phyloP scores from a whole-genome alignment of 139 green algal species.

The Chlamydomonas urium region DNA sequence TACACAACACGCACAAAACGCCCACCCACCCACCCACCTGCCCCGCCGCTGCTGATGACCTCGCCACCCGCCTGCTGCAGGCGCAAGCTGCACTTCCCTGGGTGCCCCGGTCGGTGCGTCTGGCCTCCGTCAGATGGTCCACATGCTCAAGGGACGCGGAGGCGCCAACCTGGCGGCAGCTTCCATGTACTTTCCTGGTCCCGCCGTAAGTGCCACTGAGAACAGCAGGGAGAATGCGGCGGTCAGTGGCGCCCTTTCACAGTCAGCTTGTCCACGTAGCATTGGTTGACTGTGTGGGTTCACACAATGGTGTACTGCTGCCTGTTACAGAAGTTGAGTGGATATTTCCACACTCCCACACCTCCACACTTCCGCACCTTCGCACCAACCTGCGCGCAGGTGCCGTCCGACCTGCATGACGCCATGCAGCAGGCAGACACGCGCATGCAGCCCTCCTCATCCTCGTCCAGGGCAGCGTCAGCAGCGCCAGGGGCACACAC shows the following conservation, averaged over 20 bases:
- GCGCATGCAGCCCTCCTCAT: too few species aligned
- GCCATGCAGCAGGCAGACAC: too few species aligned
- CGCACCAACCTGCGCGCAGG: neutral
- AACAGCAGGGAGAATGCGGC: neutral
- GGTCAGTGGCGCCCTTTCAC: neutral
- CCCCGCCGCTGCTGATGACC: neutral
- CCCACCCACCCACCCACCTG: neutral
- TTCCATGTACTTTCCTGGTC: conserved; percentile 39
- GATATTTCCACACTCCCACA: neutral
- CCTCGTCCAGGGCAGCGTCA: too few species aligned
- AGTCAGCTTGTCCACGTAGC: neutral
- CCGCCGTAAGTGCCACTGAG: conserved; percentile 13
- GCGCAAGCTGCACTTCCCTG: neutral
- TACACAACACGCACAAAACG: neutral
- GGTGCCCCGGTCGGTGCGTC: conserved; percentile 23
- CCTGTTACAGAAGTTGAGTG: neutral
- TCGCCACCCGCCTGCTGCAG: neutral
- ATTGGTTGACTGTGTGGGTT: neutral
- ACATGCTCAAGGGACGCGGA: conserved; percentile 28
- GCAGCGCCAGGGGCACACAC: neutral
- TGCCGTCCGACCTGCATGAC: neutral
- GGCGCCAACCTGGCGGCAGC: conserved; percentile 31
- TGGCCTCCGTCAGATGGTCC: conserved; percentile 37
- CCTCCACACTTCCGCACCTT: neutral
- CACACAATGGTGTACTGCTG: neutral